phyloP scores from a whole-genome alignment of 2,329 filamentous ascomycete genomes.

The Trichoderma aggressivum region DNA sequence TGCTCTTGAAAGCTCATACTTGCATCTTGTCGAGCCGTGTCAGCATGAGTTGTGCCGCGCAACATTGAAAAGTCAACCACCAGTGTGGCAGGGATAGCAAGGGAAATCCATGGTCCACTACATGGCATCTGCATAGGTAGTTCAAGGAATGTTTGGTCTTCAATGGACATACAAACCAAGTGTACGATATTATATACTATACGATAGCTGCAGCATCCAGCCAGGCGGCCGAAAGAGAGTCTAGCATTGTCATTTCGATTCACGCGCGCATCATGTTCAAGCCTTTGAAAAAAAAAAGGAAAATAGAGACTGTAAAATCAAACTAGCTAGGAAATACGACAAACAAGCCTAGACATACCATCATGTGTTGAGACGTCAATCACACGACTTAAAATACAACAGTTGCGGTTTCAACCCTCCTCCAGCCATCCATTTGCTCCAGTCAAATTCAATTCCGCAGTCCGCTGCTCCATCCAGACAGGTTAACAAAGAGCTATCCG shows the following conservation, averaged over 20 bases:
- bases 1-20: not conserved
- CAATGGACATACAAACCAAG: not conserved
- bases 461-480: conserved; percentile 32
- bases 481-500: conserved; percentile 29
- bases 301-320: conserved; percentile 35
- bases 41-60: not conserved
- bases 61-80: not conserved
- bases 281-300: not conserved
- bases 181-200: not conserved
- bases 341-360: conserved; percentile 31
- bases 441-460: conserved; percentile 33
- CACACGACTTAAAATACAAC: conserved; percentile 41
- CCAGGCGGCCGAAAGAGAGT: not conserved
- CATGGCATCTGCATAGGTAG: not conserved
- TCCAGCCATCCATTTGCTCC: conserved; percentile 32
- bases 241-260: not conserved
- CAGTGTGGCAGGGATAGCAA: not conserved
- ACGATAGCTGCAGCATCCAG: not conserved
- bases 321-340: conserved; percentile 38
- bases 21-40: not conserved
- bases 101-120: not conserved
- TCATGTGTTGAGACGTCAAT: conserved; percentile 32
- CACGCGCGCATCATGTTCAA: not conserved
- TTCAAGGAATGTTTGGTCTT: not conserved
- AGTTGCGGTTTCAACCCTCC: conserved; percentile 32